phyloP scores from a whole-genome alignment of 768 basidiomycete species.

The Amanita inopinata region DNA sequence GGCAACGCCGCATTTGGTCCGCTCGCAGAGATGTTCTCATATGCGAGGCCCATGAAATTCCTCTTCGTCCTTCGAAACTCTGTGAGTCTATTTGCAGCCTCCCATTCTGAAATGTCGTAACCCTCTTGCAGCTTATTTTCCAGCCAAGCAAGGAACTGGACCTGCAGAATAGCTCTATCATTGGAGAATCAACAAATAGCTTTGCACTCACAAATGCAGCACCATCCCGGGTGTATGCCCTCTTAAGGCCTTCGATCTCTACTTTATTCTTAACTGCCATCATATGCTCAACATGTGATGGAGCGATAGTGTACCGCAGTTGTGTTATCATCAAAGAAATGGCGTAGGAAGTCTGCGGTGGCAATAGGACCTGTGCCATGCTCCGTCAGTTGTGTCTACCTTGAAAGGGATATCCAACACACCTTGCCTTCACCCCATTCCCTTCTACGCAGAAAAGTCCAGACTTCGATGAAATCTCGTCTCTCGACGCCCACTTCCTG shows the following conservation, averaged over 20 bases:
- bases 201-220: slow-evolving; percentile 58
- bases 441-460: slow-evolving; percentile 65
- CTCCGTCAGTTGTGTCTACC: neutral
- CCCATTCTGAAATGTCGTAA: slow-evolving; percentile 85
- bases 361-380: slow-evolving; percentile 45
- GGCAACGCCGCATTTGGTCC: slow-evolving; percentile 92
- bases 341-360: slow-evolving; percentile 69
- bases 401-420: slow-evolving; percentile 7
- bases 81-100: slow-evolving; percentile 77
- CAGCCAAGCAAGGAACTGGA: slow-evolving; percentile 85
- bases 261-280: slow-evolving; percentile 85
- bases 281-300: slow-evolving; percentile 62
- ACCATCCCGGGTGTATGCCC: slow-evolving; percentile 87
- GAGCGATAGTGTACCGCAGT: slow-evolving; percentile 65
- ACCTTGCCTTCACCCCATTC: slow-evolving; percentile 79
- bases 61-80: slow-evolving; percentile 64
- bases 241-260: slow-evolving; percentile 74
- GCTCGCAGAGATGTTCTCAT: slow-evolving; percentile 82
- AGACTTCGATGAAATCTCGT: slow-evolving; percentile 66
- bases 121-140: slow-evolving; percentile 69
- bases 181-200: slow-evolving; percentile 4
- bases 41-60: slow-evolving; percentile 77
- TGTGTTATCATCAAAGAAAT: slow-evolving; percentile 81
- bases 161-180: too few relatives aligned
- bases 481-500: slow-evolving; percentile 44